Evolutionary conservation across 257 asterid genomes (phyloP).

Genomic region (Asclepias syriaca): DNA sequence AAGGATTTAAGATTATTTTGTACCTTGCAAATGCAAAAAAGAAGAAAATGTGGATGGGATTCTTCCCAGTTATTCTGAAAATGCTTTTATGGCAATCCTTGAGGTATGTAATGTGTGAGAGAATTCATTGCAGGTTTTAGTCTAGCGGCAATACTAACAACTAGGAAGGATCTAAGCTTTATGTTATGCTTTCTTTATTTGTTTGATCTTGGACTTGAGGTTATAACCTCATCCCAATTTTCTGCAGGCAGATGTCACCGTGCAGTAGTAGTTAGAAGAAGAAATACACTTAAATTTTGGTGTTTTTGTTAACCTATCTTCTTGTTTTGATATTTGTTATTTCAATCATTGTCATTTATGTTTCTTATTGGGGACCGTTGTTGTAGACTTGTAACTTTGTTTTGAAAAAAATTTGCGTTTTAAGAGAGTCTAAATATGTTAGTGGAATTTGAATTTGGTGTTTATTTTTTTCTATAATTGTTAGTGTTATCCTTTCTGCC

Average conservation of each 20-base stretch:
- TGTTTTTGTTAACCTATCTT: background rate
- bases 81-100: slow-evolving; percentile 6
- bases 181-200: background rate
- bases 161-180: slow-evolving; percentile 1
- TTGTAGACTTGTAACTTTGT: too few relatives aligned
- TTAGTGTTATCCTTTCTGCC: too few relatives aligned
- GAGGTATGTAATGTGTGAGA: background rate
- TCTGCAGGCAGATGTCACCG: slow-evolving; percentile 9
- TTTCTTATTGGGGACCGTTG: too few relatives aligned
- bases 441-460: too few relatives aligned
- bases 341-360: background rate
- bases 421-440: too few relatives aligned
- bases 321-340: background rate
- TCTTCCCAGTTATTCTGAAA: slow-evolving; percentile 11
- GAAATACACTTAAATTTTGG: too few relatives aligned
- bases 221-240: slow-evolving; percentile 11
- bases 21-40: slow-evolving; percentile 7
- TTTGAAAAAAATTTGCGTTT: too few relatives aligned
- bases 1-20: slow-evolving; percentile 7
- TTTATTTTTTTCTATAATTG: too few relatives aligned
- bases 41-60: slow-evolving; percentile 10
- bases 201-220: background rate
- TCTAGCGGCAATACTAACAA: slow-evolving; percentile 3
- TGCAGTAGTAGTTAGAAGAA: background rate
- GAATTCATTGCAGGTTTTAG: slow-evolving; percentile 5